Evolutionary conservation across 2,329 filamentous ascomycete species (phyloP).

Genomic region (Pseudogymnoascus sp.): DNA sequence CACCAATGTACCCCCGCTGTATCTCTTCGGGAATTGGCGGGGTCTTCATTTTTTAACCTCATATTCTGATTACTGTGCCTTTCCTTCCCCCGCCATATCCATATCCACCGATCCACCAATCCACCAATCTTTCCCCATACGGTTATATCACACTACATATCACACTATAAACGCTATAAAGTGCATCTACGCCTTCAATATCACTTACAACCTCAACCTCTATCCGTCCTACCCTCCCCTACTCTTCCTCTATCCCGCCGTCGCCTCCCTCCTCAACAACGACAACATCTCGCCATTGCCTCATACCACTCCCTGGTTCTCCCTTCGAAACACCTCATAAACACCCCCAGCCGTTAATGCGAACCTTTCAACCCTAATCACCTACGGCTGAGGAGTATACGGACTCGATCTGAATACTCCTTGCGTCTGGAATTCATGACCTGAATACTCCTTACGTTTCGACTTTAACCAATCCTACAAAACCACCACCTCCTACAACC

Average conservation of each 20-base stretch:
- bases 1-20: not conserved
- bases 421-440: constrained; percentile 50
- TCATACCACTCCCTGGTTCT: not conserved
- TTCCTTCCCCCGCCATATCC: too few relatives aligned
- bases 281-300: constrained; percentile 12
- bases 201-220: not conserved
- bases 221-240: not conserved
- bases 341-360: not conserved
- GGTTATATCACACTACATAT: not conserved
- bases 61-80: not conserved
- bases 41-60: not conserved
- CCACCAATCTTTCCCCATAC: not conserved
- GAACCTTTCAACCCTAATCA: constrained; percentile 20
- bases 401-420: constrained; percentile 52
- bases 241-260: not conserved
- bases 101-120: too few relatives aligned
- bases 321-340: not conserved
- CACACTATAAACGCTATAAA: not conserved
- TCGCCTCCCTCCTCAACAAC: constrained; percentile 19
- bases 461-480: constrained; percentile 30
- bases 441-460: constrained; percentile 59
- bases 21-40: not conserved
- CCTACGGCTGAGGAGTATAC: constrained; percentile 56
- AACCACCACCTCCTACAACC: constrained; percentile 12
- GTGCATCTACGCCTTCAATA: not conserved